Conservation (phyloP, 2,329 filamentous ascomycete genomes). For the Fusarium buharicum region DNA sequence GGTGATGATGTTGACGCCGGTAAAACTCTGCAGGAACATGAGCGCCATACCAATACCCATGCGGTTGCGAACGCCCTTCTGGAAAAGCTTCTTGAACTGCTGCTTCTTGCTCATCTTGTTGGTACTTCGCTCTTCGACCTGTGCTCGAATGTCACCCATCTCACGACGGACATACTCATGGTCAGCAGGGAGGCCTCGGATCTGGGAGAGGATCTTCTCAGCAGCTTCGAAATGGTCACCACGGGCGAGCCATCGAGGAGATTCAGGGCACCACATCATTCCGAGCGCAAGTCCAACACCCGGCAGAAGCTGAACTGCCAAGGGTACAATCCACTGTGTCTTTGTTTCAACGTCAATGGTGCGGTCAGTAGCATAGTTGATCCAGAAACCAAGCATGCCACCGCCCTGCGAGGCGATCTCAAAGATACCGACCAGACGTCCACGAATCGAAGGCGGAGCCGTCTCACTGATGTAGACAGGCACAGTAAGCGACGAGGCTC, state of each 20-base stretch:
- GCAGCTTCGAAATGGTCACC: conserved; percentile 66
- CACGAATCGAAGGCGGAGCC: conserved; percentile 61
- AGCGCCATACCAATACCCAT: conserved; percentile 63
- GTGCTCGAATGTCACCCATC: conserved; percentile 66
- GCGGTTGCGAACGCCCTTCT: conserved; percentile 50
- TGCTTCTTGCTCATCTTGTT: conserved; percentile 45
- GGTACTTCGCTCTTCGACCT: conserved; percentile 61
- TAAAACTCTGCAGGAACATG: conserved; percentile 54
- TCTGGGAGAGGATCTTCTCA: conserved; percentile 46
- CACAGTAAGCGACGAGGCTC: conserved; percentile 60
- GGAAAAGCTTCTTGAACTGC: conserved; percentile 50
- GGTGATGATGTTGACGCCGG: conserved; percentile 67
- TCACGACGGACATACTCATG: conserved; percentile 57
- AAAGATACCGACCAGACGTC: conserved; percentile 63
- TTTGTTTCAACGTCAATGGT: conserved; percentile 48
- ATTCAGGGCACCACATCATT: conserved; percentile 69
- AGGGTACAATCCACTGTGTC: conserved; percentile 63
- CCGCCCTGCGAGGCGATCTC: conserved; percentile 52
- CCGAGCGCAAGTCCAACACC: conserved; percentile 63
- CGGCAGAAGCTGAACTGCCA: conserved; percentile 66
- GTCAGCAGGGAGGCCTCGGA: conserved; percentile 50
- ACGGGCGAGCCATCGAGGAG: conserved; percentile 68
- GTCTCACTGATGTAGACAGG: conserved; percentile 57
- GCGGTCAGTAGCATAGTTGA: conserved; percentile 44
- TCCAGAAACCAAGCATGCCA: conserved; percentile 55